Evolutionary conservation across 75 land plant species (phyloP).

Genomic region (Isoetes taiwanensis): DNA sequence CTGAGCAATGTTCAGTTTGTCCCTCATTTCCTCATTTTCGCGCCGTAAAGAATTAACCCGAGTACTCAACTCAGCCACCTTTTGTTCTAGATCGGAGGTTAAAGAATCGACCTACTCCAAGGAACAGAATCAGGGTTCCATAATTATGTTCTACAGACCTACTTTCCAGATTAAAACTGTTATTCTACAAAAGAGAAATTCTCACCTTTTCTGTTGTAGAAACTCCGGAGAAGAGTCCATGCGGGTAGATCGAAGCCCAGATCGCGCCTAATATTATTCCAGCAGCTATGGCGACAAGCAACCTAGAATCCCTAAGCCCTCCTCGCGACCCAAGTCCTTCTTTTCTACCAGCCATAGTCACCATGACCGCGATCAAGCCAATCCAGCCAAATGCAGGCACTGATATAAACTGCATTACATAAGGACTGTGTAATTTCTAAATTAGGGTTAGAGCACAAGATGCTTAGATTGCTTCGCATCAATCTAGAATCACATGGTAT

Average conservation of each 20-base stretch:
- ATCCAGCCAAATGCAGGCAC: too few species aligned
- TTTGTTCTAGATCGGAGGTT: not conserved
- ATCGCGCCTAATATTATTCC: conserved; percentile 56
- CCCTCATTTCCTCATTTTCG: conserved; percentile 39
- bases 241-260: conserved; percentile 58
- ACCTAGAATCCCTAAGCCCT: conserved; percentile 28
- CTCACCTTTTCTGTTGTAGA: conserved; percentile 3
- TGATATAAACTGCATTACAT: too few species aligned
- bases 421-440: too few species aligned
- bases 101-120: conserved; percentile 5
- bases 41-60: conserved; percentile 44
- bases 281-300: conserved; percentile 41
- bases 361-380: too few species aligned
- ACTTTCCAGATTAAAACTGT: not conserved
- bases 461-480: too few species aligned
- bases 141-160: not conserved
- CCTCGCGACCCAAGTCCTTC: conserved; percentile 8
- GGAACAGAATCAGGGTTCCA: not conserved
- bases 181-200: conserved; percentile 11
- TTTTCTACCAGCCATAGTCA: conserved; percentile 14
- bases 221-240: conserved; percentile 42
- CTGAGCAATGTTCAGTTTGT: conserved; percentile 33
- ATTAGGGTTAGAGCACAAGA: too few species aligned
- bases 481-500: too few species aligned
- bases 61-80: not conserved